Conservation (phyloP, 1,284 basidiomycete species). For the Xerocomus amazonicus region DNA sequence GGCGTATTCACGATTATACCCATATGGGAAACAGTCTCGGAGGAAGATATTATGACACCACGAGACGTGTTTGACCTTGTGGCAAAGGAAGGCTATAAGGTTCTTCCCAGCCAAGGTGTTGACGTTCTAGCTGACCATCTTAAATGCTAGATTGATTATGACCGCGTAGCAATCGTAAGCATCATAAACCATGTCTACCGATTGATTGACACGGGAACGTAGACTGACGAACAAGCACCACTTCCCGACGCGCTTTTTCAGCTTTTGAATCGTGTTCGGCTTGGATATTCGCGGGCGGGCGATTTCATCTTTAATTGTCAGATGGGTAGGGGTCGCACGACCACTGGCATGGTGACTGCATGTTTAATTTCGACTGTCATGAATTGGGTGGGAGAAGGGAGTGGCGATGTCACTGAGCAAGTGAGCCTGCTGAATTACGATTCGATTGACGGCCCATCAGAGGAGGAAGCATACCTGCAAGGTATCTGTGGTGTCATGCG, state of each 20-base stretch:
- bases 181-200: neutral
- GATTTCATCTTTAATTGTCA: slow-evolving; percentile 90
- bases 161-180: slow-evolving; percentile 79
- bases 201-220: slow-evolving; percentile 12
- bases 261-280: slow-evolving; percentile 70
- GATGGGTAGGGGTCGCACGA: slow-evolving; percentile 80
- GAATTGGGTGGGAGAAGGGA: slow-evolving; percentile 50
- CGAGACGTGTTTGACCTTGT: slow-evolving; percentile 79
- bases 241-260: slow-evolving; percentile 81
- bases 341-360: slow-evolving; percentile 92
- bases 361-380: slow-evolving; percentile 82
- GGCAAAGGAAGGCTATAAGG: slow-evolving; percentile 74
- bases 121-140: slow-evolving; percentile 7
- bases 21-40: slow-evolving; percentile 82
- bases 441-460: slow-evolving; percentile 72
- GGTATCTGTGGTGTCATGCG: slow-evolving; percentile 41
- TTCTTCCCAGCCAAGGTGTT: slow-evolving; percentile 15
- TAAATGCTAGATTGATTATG: slow-evolving; percentile 75
- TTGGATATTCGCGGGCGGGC: slow-evolving; percentile 58
- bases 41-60: slow-evolving; percentile 91
- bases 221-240: slow-evolving; percentile 97
- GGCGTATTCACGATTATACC: slow-evolving; percentile 88
- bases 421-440: slow-evolving; percentile 50
- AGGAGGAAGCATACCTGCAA: slow-evolving; percentile 83
- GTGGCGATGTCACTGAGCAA: slow-evolving; percentile 41